Base-by-base conservation (phyloP, 768 basidiomycete species). In the Mycena chlorophos region DNA sequence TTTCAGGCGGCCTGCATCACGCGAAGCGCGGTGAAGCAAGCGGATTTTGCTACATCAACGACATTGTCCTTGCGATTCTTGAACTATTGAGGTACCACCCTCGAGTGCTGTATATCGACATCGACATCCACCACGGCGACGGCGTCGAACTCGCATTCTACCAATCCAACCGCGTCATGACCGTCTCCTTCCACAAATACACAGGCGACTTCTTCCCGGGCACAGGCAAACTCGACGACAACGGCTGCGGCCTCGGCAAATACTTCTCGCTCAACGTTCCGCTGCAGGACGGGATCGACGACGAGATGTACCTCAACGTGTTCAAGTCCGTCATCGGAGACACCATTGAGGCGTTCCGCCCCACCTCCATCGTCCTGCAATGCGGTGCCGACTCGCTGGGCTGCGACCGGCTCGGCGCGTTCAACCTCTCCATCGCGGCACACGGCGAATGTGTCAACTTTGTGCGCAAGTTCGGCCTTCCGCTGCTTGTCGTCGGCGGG, bases 101-200 rank as follows among this genome's bases (percentile, higher is more conserved):
- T 5, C 86, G 96, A 17, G 96, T 99, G 3, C 78, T 99, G 6
- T 99, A 99, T 69, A 94, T 99, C 63, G 96, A 99, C 74, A 99
- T 99, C 61, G 96, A 99, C 67, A 98, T 98, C 53, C 96, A 99
- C 70, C 96, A 99, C 63, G 96, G 96, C 6, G 96, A 99, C 65
- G 96, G 96, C 22, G 97, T 99, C 2, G 94, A 99, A 67, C 89
- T 96, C 57, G 97, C 96, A 0, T 98, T 99, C 71, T 99, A 96
- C 72, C 89, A 96, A 63, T 89, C 93, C 34, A 94, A 99, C 65
- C 87, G 96, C n/a, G 96, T 99, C 60, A 89, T 98, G 84, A 98
- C 96, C 0, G 92, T 98, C 14, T 98, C 96, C 1, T 99, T 99
- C 73, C 96, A 99, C 78, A 98, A 98, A 73, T 99, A 97, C 76